These are phyloP conservation scores for Acorus gramineus DNA, from an alignment of 106 monocot genomes.

Conservation along the genomic window DNA sequence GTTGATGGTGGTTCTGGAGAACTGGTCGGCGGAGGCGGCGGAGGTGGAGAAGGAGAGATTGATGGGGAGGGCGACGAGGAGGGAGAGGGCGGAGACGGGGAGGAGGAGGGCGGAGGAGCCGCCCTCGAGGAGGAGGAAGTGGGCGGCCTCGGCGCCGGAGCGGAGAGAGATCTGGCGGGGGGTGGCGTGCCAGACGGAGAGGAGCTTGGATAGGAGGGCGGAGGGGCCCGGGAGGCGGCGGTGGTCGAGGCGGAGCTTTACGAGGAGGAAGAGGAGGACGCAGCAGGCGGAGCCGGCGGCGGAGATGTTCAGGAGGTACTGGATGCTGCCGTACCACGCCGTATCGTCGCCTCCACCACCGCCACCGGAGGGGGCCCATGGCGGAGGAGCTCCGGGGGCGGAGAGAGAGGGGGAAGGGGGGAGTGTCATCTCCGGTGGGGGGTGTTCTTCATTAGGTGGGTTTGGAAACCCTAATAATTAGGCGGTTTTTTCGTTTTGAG, in stretches of 20 bases:
- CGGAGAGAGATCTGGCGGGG: slow-evolving; percentile 73
- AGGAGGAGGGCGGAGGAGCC: slow-evolving; percentile 55
- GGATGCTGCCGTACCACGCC: slow-evolving; percentile 92
- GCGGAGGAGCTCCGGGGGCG: slow-evolving; percentile 13
- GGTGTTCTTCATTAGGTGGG: background rate
- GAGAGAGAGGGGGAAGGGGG: background rate
- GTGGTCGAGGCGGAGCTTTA: slow-evolving; percentile 92
- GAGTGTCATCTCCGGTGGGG: slow-evolving; percentile 1
- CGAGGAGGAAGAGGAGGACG: slow-evolving; percentile 82
- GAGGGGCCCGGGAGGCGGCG: slow-evolving; percentile 70
- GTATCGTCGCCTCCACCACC: slow-evolving; percentile 11
- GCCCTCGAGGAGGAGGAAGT: slow-evolving; percentile 88
- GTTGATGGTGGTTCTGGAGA: slow-evolving; percentile 75
- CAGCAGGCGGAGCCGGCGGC: slow-evolving; percentile 59
- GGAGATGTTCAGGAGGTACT: slow-evolving; percentile 95
- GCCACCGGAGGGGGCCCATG: slow-evolving; percentile 5
- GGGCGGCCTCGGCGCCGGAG: slow-evolving; percentile 94
- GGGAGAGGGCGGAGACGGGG: slow-evolving; percentile 32
- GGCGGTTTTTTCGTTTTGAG: too few species aligned
- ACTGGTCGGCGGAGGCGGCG: slow-evolving; percentile 41
- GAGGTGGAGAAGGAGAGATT: slow-evolving; percentile 37
- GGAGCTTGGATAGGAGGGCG: slow-evolving; percentile 83
- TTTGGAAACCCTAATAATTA: too few species aligned
- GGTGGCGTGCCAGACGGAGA: slow-evolving; percentile 78
- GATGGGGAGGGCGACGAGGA: slow-evolving; percentile 54